Conservation (phyloP, 2,329 filamentous ascomycete species). For the Volutella citrinella region DNA sequence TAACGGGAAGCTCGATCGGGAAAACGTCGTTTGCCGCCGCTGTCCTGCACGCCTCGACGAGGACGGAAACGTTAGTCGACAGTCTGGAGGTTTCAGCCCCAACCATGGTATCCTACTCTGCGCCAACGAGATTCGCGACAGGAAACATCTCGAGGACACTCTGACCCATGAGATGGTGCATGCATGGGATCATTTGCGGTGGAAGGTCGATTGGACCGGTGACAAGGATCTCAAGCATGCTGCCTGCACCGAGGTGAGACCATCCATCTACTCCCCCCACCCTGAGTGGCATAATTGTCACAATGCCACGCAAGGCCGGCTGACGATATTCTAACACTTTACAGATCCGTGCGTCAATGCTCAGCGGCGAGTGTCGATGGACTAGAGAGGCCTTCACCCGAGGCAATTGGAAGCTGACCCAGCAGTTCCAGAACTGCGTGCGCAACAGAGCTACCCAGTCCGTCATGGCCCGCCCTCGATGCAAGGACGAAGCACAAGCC, state of each 20-base stretch:
- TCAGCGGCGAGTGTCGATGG: conserved; percentile 94
- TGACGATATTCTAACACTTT: neutral
- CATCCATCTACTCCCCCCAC: no score
- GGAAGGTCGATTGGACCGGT: conserved; percentile 79
- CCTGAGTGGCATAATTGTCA: no score
- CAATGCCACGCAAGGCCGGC: neutral
- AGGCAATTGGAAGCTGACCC: conserved; percentile 83
- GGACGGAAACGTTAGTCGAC: conserved; percentile 59
- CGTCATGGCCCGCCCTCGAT: conserved; percentile 72
- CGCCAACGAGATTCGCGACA: conserved; percentile 81
- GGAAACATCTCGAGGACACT: conserved; percentile 86
- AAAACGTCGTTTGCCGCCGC: conserved; percentile 78
- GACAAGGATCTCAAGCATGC: conserved; percentile 77
- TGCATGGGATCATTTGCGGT: conserved; percentile 88
- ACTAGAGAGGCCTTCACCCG: conserved; percentile 79
- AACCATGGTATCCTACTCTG: conserved; percentile 87
- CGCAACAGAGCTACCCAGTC: conserved; percentile 75
- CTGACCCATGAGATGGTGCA: conserved; percentile 98
- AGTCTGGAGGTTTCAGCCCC: conserved; percentile 80
- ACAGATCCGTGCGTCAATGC: conserved; percentile 86
- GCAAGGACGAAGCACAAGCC: conserved; percentile 83
- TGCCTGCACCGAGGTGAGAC: conserved; percentile 81
- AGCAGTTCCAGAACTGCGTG: conserved; percentile 93
- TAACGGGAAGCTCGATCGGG: conserved; percentile 68
- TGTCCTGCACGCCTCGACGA: conserved; percentile 62